Evolutionary conservation across 208 protist genomes (phyloP).

Genomic region (Crithidia acanthocephali): DNA sequence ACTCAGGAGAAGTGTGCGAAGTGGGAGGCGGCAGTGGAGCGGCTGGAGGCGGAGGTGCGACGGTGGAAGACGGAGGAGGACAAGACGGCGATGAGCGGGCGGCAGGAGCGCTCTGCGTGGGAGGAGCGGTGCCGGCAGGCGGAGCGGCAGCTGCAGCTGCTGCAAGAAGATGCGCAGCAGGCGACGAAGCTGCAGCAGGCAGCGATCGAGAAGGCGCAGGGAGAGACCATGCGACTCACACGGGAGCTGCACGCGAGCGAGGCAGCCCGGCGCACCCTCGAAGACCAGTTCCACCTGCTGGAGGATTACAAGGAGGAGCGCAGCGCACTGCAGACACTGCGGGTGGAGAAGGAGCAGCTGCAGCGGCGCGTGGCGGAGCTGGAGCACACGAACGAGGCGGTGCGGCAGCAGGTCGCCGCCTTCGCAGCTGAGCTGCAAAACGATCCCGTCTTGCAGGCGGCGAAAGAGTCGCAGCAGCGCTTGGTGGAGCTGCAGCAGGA

Average conservation of each 20-base stretch:
- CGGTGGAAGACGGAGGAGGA: constrained; percentile 61
- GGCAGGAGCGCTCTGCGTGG: constrained; percentile 34
- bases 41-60: constrained; percentile 42
- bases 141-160: constrained; percentile 40
- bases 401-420: constrained; percentile 78
- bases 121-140: constrained; percentile 48
- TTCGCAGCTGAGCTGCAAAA: constrained; percentile 91
- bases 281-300: constrained; percentile 73
- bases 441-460: constrained; percentile 74
- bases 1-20: constrained; percentile 33
- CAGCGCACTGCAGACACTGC: constrained; percentile 49
- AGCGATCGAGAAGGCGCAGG: constrained; percentile 54
- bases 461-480: constrained; percentile 75
- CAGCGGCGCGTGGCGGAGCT: constrained; percentile 73
- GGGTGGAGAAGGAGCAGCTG: constrained; percentile 72
- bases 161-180: constrained; percentile 45
- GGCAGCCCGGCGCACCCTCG: constrained; percentile 69
- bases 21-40: constrained; percentile 36
- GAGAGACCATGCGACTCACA: constrained; percentile 61
- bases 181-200: constrained; percentile 26
- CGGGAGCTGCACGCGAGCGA: constrained; percentile 91
- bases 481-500: constrained; percentile 72
- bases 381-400: constrained; percentile 77
- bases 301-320: constrained; percentile 55
- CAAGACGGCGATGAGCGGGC: constrained; percentile 35